Percentiles rank a stretch among this genome's conserved stretches.
Evolutionary conservation across 2,329 filamentous ascomycete genomes (phyloP).

Genomic region (Colletotrichum shisoi): DNA sequence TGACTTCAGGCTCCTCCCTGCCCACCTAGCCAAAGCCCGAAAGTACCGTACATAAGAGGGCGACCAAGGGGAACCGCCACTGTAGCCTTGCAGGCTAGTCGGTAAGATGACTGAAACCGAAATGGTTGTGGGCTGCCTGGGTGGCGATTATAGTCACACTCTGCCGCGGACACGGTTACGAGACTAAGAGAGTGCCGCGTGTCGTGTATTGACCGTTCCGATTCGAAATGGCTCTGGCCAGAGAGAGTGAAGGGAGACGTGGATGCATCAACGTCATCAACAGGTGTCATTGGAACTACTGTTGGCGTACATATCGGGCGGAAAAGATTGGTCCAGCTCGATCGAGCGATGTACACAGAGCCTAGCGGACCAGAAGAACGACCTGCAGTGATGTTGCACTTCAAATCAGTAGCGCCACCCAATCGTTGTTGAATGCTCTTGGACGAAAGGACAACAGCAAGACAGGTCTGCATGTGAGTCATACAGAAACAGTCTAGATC

Average conservation of each 20-base stretch:
- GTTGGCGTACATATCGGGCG: neutral
- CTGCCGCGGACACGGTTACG: neutral
- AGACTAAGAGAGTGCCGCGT: neutral
- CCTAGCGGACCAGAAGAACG: neutral
- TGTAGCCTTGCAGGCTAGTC: conserved; percentile 7
- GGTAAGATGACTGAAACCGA: neutral
- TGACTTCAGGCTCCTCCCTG: neutral
- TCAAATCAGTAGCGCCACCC: neutral
- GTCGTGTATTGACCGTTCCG: neutral
- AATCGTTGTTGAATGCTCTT: neutral
- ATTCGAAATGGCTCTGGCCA: neutral
- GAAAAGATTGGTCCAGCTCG: conserved; percentile 3
- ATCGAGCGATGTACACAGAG: neutral
- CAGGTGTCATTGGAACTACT: neutral
- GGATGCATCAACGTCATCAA: conserved; percentile 8
- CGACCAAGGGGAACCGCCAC: neutral
- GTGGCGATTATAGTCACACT: conserved; percentile 9
- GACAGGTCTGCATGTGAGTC: conserved; percentile 4
- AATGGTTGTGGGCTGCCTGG: neutral
- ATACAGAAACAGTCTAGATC: neutral
- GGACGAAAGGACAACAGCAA: neutral
- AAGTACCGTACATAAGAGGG: neutral
- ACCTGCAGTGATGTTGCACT: neutral
- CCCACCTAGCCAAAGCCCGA: neutral
- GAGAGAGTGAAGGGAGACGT: conserved; percentile 8